Evolutionary conservation across 257 asterid genomes (phyloP), one percentile per base, ranked within the genome.

Genomic region (Marsdenia floribunda): DNA sequence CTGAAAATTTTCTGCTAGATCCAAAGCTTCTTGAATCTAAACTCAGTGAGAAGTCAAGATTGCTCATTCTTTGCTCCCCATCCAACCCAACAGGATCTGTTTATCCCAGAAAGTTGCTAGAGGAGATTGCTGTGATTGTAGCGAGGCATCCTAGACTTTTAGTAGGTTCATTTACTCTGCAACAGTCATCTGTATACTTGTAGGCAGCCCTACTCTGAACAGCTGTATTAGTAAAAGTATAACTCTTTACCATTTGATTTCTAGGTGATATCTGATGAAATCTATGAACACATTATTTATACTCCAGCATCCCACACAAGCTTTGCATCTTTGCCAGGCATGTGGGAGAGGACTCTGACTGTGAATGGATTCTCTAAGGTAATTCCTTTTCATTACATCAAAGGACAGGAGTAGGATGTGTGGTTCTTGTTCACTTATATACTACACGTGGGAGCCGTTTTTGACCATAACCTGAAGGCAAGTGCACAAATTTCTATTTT

Each of bases 51-150:
- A 95, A 90, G 82, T 92, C 99, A 54, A 88, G 99, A 79, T 77
- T 95, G 81, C 82, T 95, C 85, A 95, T 95, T 83, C 90, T 95
- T 73, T 95, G 98, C 83, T 95, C 99, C 35, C 99, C 99, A 57
- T 95, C 99, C 79, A 94, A 94, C 83, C 99, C 99, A 19, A 94
- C 99, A 2, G 99, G 99, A 50, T 94, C 99, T 38, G 99, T 94
- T 75, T 92, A 95, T 82, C 99, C 96, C 18, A 87, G 81, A 29
- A 74, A 85, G 78, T 79, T 95, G 89, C 96, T 95, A 10, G 94
- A 95, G 83, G 90, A 92, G 75, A 92, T 95, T 86, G 96, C 99
- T 74, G 83, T 85, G 73, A 88, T 92, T 67, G 98, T 95, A 50
- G 90, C 96, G 22, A 88, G 66, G 84, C 96, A 95, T 83, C 99